A percentile compares a stretch with the other conserved stretches of the same genome.
These are phyloP conservation scores for Conticribra guillardii DNA, from an alignment of 108 stramenopile genomes.

Conservation along the genomic window DNA sequence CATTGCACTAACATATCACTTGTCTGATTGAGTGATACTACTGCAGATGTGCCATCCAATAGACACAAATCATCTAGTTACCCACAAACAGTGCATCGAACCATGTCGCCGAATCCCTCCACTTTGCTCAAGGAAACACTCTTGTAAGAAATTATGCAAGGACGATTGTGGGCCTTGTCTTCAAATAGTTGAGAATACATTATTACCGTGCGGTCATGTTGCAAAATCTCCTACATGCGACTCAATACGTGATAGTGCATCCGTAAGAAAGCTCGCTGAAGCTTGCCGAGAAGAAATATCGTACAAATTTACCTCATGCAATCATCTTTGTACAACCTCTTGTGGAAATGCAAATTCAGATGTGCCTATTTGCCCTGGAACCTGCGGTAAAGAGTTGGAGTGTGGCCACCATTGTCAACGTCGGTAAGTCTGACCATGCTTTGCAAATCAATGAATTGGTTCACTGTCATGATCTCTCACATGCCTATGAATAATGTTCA, in stretches of 20 bases:
- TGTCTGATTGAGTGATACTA: no score
- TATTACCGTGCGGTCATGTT: slow-evolving; percentile 44
- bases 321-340: slow-evolving; percentile 29
- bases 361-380: slow-evolving; percentile 33
- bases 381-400: slow-evolving; percentile 27
- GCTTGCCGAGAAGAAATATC: slow-evolving; percentile 27
- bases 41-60: slow-evolving; percentile 47
- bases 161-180: slow-evolving; percentile 47
- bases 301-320: slow-evolving; percentile 20
- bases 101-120: slow-evolving; percentile 49
- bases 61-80: slow-evolving; percentile 32
- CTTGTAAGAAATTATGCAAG: slow-evolving; percentile 43
- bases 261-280: slow-evolving; percentile 15
- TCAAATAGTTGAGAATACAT: slow-evolving; percentile 18
- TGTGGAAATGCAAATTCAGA: slow-evolving; percentile 44
- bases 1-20: no score
- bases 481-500: no score
- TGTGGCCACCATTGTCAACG: slow-evolving; percentile 40
- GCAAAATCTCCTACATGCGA: slow-evolving; percentile 33
- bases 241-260: slow-evolving; percentile 27
- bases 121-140: slow-evolving; percentile 37
- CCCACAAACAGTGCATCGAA: slow-evolving; percentile 33
- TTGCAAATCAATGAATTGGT: neutral
- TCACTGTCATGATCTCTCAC: neutral
- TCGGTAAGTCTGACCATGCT: slow-evolving; percentile 8